These are phyloP conservation scores for Metschnikowia picachoensis DNA, from an alignment of 805 yeast species.

Conservation along the genomic window DNA sequence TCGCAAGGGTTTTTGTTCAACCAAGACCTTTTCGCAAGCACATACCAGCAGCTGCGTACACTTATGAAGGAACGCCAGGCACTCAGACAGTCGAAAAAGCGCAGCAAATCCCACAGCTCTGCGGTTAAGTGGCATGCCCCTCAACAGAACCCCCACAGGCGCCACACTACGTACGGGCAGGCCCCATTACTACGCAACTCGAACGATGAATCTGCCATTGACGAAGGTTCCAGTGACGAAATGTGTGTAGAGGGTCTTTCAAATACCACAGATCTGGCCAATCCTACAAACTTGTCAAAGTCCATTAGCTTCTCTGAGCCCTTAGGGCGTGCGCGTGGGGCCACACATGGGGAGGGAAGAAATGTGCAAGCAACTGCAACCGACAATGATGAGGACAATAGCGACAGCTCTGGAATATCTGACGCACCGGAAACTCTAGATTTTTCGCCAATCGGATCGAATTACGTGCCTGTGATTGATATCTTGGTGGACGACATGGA, in stretches of 20 bases:
- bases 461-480: constrained; percentile 41
- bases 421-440: background rate
- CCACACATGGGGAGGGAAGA: background rate
- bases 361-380: background rate
- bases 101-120: constrained; percentile 14
- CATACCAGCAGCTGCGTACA: constrained; percentile 54
- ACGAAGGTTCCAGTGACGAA: constrained; percentile 11
- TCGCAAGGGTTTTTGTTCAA: constrained; percentile 76
- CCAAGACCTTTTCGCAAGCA: constrained; percentile 71
- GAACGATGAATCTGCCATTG: constrained; percentile 11
- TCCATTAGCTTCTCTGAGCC: constrained; percentile 5
- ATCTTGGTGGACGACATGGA: constrained; percentile 36
- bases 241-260: constrained; percentile 8
- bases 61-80: constrained; percentile 31
- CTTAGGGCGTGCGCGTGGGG: background rate
- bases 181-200: constrained; percentile 20
- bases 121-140: background rate
- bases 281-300: constrained; percentile 1
- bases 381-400: background rate
- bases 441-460: constrained; percentile 6
- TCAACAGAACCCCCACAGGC: constrained; percentile 15
- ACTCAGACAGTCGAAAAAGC: constrained; percentile 3
- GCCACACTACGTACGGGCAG: constrained; percentile 29
- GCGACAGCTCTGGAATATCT: background rate
- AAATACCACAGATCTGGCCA: background rate